Conservation (phyloP, 2,329 filamentous ascomycete genomes). For the Aulographum hederae region DNA sequence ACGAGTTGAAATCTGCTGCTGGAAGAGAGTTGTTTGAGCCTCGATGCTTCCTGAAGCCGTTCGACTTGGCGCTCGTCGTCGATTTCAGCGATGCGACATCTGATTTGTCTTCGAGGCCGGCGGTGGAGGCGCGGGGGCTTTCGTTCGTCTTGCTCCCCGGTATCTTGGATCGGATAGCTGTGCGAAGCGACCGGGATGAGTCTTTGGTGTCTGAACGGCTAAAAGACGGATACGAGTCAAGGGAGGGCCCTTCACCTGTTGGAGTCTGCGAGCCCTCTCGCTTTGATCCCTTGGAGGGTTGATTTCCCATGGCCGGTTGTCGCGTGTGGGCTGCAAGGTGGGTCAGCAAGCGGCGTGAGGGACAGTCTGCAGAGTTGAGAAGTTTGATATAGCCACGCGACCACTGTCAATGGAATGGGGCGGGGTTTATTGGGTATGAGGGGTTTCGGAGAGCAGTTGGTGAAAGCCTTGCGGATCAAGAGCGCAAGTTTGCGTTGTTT, state of each 20-base stretch:
- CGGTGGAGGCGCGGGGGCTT: conserved; percentile 61
- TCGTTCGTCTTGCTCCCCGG: conserved; percentile 54
- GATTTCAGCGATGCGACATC: conserved; percentile 64
- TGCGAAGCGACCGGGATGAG: conserved; percentile 70
- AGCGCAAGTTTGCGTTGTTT: no score
- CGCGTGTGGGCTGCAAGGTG: no score
- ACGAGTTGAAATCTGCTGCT: conserved; percentile 7
- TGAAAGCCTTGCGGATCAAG: no score
- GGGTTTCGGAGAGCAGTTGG: no score
- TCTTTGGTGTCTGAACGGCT: conserved; percentile 86
- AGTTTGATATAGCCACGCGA: no score
- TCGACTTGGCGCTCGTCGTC: conserved; percentile 32
- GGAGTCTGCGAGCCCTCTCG: conserved; percentile 22
- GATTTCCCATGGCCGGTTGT: conserved; percentile 76
- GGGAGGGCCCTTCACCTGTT: conserved; percentile 33
- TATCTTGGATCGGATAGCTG: conserved; percentile 72
- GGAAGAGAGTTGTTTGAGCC: conserved; percentile 14
- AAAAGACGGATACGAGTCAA: conserved; percentile 83
- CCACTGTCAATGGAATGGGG: no score
- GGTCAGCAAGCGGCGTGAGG: no score
- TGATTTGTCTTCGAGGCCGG: conserved; percentile 46
- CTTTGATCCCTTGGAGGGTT: conserved; percentile 43
- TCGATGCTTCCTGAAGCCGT: conserved; percentile 15
- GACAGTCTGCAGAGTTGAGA: no score
- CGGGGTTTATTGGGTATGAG: no score